Base-by-base conservation (phyloP, 2,329 filamentous ascomycete genomes). In the Phoma sp. region DNA sequence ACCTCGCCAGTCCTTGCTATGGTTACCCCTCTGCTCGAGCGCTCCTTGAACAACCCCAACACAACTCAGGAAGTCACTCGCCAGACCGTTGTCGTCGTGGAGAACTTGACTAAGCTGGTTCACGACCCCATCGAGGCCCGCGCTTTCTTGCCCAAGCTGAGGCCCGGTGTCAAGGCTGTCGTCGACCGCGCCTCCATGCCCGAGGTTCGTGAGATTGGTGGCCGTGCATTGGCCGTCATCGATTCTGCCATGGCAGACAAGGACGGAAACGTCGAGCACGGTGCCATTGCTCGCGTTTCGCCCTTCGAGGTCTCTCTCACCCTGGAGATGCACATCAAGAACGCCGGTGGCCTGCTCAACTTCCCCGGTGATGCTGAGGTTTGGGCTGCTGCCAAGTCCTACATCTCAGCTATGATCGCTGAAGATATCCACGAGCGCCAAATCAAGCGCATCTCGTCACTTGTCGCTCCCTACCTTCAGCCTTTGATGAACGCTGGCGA, bases 21-120 rank as follows among this genome's bases (percentile, higher is more conserved):
- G 51, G 84, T 99, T 50, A 99, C 95, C 1, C 95, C 95, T 40
- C 89, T 98, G 64, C 86, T 99, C 25, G 95, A 98, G 79, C 89
- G 95, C 65, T 91, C 93, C 14, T 84, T 99, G 58, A 97, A 97
- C 81, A 93, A 88, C 57, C 95, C 93, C 7, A 86, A 86, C 13
- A 99, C 95, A 4, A 84, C 90, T 3, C 95, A 99, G 75, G 95
- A 99, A 78, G 93, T 98, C 22, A 83, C 97, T 51, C 89, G 95
- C 58, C 93, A 97, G 79, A 96, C 95, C 2, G 92, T 96, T 27
- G 92, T 99, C 49, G 96, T 99, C 46, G 90, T 95, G 18, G 95
- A 99, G 80, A 99, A 99, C 79, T 81, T 99, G 80, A 99, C 95
- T 57, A 98, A 96, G 81, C 86, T 99, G 29, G 95, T 99, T 25